Evolutionary conservation across 2,329 filamentous ascomycete species (phyloP), one percentile per base, ranked within the genome.

Genomic region (Emergomyces orientalis): DNA sequence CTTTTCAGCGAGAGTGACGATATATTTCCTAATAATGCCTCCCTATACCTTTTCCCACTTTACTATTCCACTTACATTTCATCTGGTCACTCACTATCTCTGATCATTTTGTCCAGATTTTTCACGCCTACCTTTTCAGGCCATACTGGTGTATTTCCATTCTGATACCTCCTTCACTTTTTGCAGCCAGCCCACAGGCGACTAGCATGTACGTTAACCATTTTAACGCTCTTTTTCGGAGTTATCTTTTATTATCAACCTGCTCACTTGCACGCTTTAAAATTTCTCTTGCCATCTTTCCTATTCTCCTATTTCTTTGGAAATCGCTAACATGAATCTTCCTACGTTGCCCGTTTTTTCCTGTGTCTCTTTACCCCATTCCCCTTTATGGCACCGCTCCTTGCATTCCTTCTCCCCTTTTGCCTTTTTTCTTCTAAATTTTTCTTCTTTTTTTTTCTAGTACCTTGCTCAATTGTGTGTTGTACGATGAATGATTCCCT

Each of bases 111-210:
- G n/a, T 55, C 30, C 30, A 17, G 19, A 22, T 25, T 4, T 37
- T 55, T 62, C 34, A 56, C 32, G n/a, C n/a, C 62, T 57, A 45
- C 25, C 37, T 56, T 41, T 41, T 55, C 13, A 43, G 25, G 25
- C 30, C 43, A 32, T 43, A 9, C 58, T 64, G 30, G 41, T 52
- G 45, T 47, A 59, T 55, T 60, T 59, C 43, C n/a, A 60, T 54
- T 41, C 32, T 51, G 25, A 57, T 47, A 25, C 30, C 30, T 51
- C 54, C 17, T 9, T n/a, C n/a, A n/a, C n/a, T n/a, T 22, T 22
- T 57, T 49, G 39, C 57, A n/a, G 30, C 27, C 22, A 41, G 30
- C 51, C 14, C 7, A 14, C 22, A 25, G 32, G 9, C 54, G 22
- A 25, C 34, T 19, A 57, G 22, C 13, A 19, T 57, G 34, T 17